Evolutionary conservation across 495 filamentous ascomycete species (phyloP).

Genomic region (Penicillium goetzii): DNA sequence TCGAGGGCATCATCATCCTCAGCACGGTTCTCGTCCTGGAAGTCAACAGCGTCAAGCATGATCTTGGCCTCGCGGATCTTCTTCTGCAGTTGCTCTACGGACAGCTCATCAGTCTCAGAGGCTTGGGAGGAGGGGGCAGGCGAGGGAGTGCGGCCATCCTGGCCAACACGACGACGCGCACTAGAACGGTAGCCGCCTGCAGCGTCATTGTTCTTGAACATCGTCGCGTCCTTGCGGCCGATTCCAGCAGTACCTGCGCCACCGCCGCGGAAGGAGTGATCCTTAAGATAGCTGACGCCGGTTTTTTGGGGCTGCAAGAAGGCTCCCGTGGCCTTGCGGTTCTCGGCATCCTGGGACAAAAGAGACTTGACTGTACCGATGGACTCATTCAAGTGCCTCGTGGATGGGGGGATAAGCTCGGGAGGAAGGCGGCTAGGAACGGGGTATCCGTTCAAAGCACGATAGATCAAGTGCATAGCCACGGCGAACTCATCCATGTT

Average conservation of each 20-base stretch:
- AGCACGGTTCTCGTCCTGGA: slow-evolving; percentile 84
- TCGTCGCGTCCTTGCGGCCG: slow-evolving; percentile 87
- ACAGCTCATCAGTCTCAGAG: slow-evolving; percentile 75
- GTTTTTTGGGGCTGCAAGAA: slow-evolving; percentile 91
- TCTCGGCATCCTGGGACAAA: slow-evolving; percentile 87
- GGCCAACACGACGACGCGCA: slow-evolving; percentile 80
- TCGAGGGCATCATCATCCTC: slow-evolving; percentile 94
- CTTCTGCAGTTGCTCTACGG: slow-evolving; percentile 86
- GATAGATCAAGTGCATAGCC: slow-evolving; percentile 98
- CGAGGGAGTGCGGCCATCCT: slow-evolving; percentile 74
- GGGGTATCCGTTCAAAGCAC: slow-evolving; percentile 93
- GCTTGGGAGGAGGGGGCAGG: slow-evolving; percentile 72
- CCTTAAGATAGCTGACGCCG: slow-evolving; percentile 97
- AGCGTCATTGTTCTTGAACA: slow-evolving; percentile 94
- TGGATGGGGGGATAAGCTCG: slow-evolving; percentile 93
- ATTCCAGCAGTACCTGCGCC: slow-evolving; percentile 45
- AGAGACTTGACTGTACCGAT: slow-evolving; percentile 91
- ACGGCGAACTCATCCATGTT: slow-evolving; percentile 99
- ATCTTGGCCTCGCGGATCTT: slow-evolving; percentile 94
- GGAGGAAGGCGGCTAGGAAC: slow-evolving; percentile 89
- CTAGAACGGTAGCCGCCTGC: slow-evolving; percentile 88
- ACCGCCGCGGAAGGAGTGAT: slow-evolving; percentile 79
- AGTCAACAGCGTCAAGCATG: slow-evolving; percentile 95
- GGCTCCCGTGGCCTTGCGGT: slow-evolving; percentile 79
- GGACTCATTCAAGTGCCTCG: slow-evolving; percentile 89